Percentiles rank a stretch among this genome's conserved stretches.
Evolutionary conservation across 805 yeast species (phyloP).

Genomic region (Saccharomycopsis javanensis): DNA sequence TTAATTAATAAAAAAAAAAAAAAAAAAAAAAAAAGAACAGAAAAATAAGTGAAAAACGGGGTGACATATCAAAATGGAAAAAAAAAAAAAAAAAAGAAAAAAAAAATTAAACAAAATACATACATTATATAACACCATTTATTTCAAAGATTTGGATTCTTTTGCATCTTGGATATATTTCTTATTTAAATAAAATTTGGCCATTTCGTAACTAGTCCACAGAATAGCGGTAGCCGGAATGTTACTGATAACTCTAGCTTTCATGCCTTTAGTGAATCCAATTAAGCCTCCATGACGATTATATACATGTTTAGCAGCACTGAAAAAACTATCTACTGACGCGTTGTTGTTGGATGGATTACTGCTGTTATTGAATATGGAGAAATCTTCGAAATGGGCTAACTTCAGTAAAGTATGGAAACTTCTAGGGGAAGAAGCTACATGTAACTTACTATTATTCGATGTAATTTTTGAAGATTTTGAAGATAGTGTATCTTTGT

Average conservation of each 20-base stretch:
- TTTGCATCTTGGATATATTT: background rate
- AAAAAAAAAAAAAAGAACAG: background rate
- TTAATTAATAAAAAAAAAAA: background rate
- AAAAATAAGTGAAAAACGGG: too few species aligned
- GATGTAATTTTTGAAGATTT: background rate
- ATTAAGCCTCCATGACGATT: conserved; percentile 40
- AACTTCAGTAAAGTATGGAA: background rate
- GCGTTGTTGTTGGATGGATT: conserved; percentile 4
- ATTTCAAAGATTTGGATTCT: background rate
- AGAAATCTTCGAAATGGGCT: background rate
- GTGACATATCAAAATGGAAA: too few species aligned
- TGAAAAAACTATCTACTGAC: background rate
- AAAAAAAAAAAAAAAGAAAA: background rate
- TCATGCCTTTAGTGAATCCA: conserved; percentile 77
- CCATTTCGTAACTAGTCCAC: conserved; percentile 98
- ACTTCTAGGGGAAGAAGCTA: conserved; percentile 6
- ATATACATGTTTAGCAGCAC: conserved; percentile 64
- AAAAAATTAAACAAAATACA: background rate
- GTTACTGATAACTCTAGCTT: conserved; percentile 85
- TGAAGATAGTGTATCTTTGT: background rate
- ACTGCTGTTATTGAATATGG: background rate
- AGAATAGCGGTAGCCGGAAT: conserved; percentile 95
- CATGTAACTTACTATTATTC: background rate
- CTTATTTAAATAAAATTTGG: conserved; percentile 51
- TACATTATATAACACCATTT: background rate